Evolutionary conservation across 2,329 filamentous ascomycete species (phyloP).

Genomic region (Gliomastix tumulicola): DNA sequence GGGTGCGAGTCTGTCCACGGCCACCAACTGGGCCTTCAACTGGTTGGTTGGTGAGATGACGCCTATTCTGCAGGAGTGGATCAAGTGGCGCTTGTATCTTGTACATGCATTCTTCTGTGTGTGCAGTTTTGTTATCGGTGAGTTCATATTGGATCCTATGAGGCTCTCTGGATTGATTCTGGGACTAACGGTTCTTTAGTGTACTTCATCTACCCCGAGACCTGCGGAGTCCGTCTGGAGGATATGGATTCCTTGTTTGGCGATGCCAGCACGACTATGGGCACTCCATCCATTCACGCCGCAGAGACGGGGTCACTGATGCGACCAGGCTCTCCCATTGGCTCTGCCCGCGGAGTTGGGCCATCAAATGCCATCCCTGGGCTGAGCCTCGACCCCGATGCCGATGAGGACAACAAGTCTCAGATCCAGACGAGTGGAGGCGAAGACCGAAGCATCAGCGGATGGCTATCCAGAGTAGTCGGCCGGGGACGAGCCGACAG

Average conservation of each 20-base stretch:
- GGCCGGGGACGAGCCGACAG: constrained; percentile 29
- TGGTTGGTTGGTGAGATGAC: constrained; percentile 98
- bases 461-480: constrained; percentile 39
- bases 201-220: constrained; percentile 96
- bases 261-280: constrained; percentile 76
- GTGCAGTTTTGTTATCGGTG: constrained; percentile 91
- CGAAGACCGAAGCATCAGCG: constrained; percentile 36
- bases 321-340: constrained; percentile 63
- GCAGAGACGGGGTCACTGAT: constrained; percentile 76
- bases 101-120: constrained; percentile 97
- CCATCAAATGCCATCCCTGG: constrained; percentile 68
- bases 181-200: constrained; percentile 55
- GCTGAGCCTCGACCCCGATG: constrained; percentile 70
- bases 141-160: too few relatives aligned
- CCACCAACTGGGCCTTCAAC: constrained; percentile 97
- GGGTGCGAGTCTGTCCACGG: constrained; percentile 91
- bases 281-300: constrained; percentile 67
- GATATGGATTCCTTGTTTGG: constrained; percentile 96
- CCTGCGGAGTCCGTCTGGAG: constrained; percentile 87
- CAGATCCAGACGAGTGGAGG: constrained; percentile 21
- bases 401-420: constrained; percentile 41
- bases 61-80: constrained; percentile 83
- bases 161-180: too few relatives aligned
- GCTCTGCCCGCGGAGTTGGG: constrained; percentile 60
- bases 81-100: constrained; percentile 90